Base-by-base conservation (phyloP, 2,329 filamentous ascomycete genomes). In the Fusarium marasasianum region DNA sequence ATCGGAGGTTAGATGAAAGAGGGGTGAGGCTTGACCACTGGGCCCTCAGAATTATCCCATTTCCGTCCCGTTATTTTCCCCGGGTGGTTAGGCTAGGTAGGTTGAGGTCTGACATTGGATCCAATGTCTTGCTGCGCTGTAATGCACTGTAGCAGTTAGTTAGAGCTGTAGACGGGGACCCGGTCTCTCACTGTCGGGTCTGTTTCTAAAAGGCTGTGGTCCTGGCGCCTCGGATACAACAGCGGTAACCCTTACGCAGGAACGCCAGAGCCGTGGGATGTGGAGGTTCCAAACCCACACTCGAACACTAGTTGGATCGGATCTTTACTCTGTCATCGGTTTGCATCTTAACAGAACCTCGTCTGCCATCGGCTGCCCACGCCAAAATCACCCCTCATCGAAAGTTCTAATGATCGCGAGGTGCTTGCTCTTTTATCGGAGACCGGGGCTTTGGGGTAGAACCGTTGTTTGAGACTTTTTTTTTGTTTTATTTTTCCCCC, bases 231-330 rank as follows among this genome's bases (percentile, higher is more conserved):
- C 64, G 47, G 59, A 69, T 70, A 74, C 63, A 66, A 74, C 75
- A 78, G 69, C 76, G 73, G 75, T 78, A 72, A 75, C 76, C 76
- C 76, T 78, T 78, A 78, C 76, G 76, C 76, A 78, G 76, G 76
- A 78, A 78, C 76, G 76, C 75, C 73, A 70, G 70, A 63, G 68
- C 57, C 69, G 71, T 77, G 75, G 69, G 72, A 72, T 68, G 73
- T 76, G 76, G 76, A 77, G 71, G 66, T 60, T 15, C 51, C 45
- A 41, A 77, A 54, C 59, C 76, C 76, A 76, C 76, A 66, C 58
- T 60, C 44, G 64, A 63, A 69, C 71, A 53, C 72, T 74, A 76
- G 76, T 63, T 66, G 75, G 76, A 78, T 78, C 76, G 76, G 67
- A 74, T 74, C 76, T 78, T 78, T 78, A 60, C 72, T 73, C 61